Evolutionary conservation across 2,329 filamentous ascomycete species (phyloP), one percentile per base, ranked within the genome.

Genomic region (Ascochyta rabiei): DNA sequence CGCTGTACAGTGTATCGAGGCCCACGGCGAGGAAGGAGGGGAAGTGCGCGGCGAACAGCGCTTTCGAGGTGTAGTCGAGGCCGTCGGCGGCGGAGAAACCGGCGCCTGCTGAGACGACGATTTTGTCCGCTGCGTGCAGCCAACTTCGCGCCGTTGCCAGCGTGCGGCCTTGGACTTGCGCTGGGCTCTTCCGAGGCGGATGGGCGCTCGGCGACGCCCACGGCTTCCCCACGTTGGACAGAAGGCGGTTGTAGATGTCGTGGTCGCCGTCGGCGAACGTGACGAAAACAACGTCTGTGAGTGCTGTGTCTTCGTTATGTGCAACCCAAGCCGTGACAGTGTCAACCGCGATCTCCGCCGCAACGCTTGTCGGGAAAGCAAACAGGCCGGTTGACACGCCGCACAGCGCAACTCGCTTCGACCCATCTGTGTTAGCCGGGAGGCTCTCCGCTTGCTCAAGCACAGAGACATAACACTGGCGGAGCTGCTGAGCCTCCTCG

Each of bases 381-480:
- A 74, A 76, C n/a, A 74, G 33, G 0, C 74, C 74, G 1, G 73
- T 76, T 5, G 72, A 74, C 19, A 75, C 68, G 13, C 72, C 67
- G 50, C 73, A 76, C 26, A 75, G 60, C 6, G 68, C 70, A 3
- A 76, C 53, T 1, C 62, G 61, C 35, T 73, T 74, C 12, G 62
- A 56, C 12, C 61, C 63, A 26, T 69, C 63, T 1, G 45, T 23
- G n/a, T 61, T 49, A 10, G 56, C 39, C 1, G 63, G 62, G 4
- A 73, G 55, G 6, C 52, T 21, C 21, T 75, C 72, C 6, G 62
- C 62, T 24, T 62, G 65, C 12, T 67, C 59, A 2, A 75, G 61
- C 12, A 72, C 69, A 24, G 66, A 70, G 6, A 46, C 46, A 45
- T 75, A 75, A 46, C 72, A 74, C 18, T 64, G 58, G 6, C 57